Conservation (phyloP, 2,329 filamentous ascomycete species). For the Aspergillus persii region DNA sequence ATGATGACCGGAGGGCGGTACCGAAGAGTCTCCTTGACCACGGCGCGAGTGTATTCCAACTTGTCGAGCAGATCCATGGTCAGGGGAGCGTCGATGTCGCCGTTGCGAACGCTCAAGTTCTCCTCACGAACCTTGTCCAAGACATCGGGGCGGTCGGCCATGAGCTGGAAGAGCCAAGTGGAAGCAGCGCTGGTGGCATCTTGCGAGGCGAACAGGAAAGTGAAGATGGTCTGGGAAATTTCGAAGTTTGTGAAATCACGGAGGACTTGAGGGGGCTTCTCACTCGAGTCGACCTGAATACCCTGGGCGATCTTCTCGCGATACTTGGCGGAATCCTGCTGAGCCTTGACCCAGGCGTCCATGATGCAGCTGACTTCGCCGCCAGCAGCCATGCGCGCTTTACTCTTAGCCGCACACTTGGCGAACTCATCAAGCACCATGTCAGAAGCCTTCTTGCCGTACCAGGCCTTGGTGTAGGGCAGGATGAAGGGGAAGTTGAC, state of each 20-base stretch:
- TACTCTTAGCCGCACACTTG: slow-evolving; percentile 90
- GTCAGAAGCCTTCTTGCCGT: slow-evolving; percentile 91
- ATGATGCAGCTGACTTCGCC: slow-evolving; percentile 88
- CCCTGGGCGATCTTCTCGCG: slow-evolving; percentile 74
- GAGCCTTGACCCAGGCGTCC: slow-evolving; percentile 88
- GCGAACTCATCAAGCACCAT: slow-evolving; percentile 87
- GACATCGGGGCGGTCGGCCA: slow-evolving; percentile 90
- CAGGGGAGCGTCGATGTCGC: slow-evolving; percentile 67
- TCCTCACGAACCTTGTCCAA: slow-evolving; percentile 89
- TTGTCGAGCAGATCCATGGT: slow-evolving; percentile 85
- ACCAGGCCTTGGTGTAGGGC: slow-evolving; percentile 94
- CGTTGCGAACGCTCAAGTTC: slow-evolving; percentile 73
- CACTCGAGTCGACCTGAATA: slow-evolving; percentile 62
- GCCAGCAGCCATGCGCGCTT: slow-evolving; percentile 84
- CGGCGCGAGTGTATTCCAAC: slow-evolving; percentile 84
- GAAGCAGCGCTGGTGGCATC: slow-evolving; percentile 91
- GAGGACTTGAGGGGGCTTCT: slow-evolving; percentile 80
- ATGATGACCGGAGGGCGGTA: slow-evolving; percentile 96
- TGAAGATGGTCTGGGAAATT: slow-evolving; percentile 90
- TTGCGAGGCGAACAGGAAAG: slow-evolving; percentile 95
- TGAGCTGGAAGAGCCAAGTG: slow-evolving; percentile 93
- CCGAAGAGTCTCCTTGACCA: slow-evolving; percentile 85
- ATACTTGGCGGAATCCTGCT: slow-evolving; percentile 82
- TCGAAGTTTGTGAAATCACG: slow-evolving; percentile 88
- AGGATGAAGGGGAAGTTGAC: slow-evolving; percentile 98